Evolutionary conservation across 2,329 filamentous ascomycete genomes (phyloP).

Genomic region (Aspergillus sp.): DNA sequence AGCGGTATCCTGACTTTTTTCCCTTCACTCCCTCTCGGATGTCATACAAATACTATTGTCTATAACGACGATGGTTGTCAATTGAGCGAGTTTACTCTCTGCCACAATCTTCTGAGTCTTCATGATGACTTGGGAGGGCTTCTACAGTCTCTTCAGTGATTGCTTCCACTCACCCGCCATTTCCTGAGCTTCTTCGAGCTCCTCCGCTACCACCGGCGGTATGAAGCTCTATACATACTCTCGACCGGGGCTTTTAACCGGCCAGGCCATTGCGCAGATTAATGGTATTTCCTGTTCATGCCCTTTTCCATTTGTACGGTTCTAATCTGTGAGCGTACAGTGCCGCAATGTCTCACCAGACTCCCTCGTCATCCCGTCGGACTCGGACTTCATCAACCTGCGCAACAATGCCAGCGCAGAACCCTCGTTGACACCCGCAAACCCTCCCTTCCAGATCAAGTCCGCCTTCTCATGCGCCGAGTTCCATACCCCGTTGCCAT

Average conservation of each 20-base stretch:
- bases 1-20: conserved; percentile 17
- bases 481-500: conserved; percentile 54
- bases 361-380: background rate
- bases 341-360: background rate
- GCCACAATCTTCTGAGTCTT: conserved; percentile 2
- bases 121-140: conserved; percentile 15
- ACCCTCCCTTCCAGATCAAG: conserved; percentile 23
- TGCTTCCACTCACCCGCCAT: conserved; percentile 5
- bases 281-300: background rate
- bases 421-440: conserved; percentile 11
- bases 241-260: conserved; percentile 13
- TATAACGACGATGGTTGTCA: conserved; percentile 1
- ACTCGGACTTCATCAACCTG: background rate
- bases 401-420: conserved; percentile 9
- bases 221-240: conserved; percentile 25
- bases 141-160: conserved; percentile 3
- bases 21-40: conserved; percentile 1
- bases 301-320: no score
- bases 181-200: conserved; percentile 9
- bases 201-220: conserved; percentile 11
- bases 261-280: conserved; percentile 6
- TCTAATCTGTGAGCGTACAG: background rate
- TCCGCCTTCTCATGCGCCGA: conserved; percentile 46
- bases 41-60: background rate
- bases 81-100: conserved; percentile 3